phyloP scores from a whole-genome alignment of 108 stramenopile genomes.

The Fragilaria radians region DNA sequence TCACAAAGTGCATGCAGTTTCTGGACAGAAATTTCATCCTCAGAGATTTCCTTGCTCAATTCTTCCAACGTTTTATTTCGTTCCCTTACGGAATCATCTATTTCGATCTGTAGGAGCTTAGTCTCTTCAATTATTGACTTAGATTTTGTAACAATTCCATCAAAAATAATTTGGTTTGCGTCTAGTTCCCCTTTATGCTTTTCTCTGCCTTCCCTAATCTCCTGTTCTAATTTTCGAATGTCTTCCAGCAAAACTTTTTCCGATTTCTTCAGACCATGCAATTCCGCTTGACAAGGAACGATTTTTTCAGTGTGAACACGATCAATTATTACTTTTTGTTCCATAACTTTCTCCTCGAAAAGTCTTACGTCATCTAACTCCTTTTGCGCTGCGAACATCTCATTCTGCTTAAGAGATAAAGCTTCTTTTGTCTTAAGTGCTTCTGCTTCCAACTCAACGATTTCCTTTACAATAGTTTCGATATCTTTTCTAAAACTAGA shows the following conservation, averaged over 20 bases:
- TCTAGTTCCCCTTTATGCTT: neutral
- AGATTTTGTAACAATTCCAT: neutral
- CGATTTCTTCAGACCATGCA: slow-evolving; percentile 13
- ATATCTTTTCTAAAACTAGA: neutral
- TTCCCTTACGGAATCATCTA: neutral
- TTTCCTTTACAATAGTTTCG: neutral
- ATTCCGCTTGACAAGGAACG: slow-evolving; percentile 23
- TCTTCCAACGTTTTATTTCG: slow-evolving; percentile 6
- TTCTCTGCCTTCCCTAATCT: slow-evolving; percentile 8
- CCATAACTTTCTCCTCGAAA: slow-evolving; percentile 28
- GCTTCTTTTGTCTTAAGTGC: slow-evolving; percentile 14
- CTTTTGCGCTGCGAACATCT: slow-evolving; percentile 14
- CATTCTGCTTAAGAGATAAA: slow-evolving; percentile 10
- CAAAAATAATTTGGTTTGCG: neutral
- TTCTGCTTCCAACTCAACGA: slow-evolving; percentile 12
- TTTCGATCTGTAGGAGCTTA: neutral
- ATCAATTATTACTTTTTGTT: slow-evolving; percentile 5
- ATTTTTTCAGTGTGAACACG: slow-evolving; percentile 15
- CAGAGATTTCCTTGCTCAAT: slow-evolving; percentile 10
- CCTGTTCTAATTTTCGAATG: slow-evolving; percentile 10
- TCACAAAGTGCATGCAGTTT: slow-evolving; percentile 27
- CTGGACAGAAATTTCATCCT: slow-evolving; percentile 13
- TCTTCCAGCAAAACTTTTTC: slow-evolving; percentile 17
- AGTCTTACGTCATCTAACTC: slow-evolving; percentile 21
- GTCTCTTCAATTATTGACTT: neutral